A percentile compares a stretch with the other conserved stretches of the same genome.
Evolutionary conservation across 495 filamentous ascomycete genomes (phyloP).

Genomic region (Choiromyces venosus): DNA sequence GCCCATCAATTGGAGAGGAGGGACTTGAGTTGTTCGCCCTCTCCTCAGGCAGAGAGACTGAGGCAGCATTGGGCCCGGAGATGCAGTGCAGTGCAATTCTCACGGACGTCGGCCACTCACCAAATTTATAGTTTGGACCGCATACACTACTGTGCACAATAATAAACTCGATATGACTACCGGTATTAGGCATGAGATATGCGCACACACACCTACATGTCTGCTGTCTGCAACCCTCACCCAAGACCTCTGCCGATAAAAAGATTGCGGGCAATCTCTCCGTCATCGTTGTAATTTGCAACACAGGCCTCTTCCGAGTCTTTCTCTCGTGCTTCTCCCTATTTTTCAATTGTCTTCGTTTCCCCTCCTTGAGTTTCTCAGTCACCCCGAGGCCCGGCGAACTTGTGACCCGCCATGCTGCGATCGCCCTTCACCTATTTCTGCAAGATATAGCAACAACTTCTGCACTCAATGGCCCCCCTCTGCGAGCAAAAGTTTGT

Average conservation of each 20-base stretch:
- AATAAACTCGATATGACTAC: background rate
- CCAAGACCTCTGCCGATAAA: background rate
- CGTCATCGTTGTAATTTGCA: background rate
- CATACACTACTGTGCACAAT: background rate
- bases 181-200: background rate
- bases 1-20: background rate
- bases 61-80: background rate
- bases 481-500: background rate
- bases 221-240: background rate
- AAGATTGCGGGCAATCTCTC: background rate
- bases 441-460: slow-evolving; percentile 36
- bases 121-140: background rate
- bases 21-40: background rate
- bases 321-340: slow-evolving; percentile 4
- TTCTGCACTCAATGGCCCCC: background rate
- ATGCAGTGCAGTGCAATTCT: background rate
- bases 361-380: background rate
- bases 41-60: background rate
- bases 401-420: slow-evolving; percentile 3
- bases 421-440: slow-evolving; percentile 25
- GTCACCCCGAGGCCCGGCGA: background rate
- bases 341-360: slow-evolving; percentile 13
- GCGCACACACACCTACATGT: background rate
- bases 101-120: background rate
- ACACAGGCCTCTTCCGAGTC: background rate